Evolutionary conservation across 306 rosid genomes (phyloP).

Genomic region (Lotus japonicus): DNA sequence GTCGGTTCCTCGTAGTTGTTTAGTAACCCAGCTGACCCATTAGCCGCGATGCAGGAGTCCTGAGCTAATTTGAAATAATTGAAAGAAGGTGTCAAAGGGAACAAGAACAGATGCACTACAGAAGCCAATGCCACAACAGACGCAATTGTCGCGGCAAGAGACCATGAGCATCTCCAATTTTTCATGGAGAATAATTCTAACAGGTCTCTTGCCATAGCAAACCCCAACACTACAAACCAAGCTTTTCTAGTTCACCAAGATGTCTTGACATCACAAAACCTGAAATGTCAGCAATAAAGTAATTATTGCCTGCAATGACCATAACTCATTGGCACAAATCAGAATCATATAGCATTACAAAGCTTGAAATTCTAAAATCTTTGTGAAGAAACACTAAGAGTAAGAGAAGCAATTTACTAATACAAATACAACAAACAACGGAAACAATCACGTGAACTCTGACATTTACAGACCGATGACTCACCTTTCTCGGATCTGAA

Average conservation of each 20-base stretch:
- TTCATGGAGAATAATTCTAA: slow-evolving; percentile 54
- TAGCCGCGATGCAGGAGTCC: slow-evolving; percentile 41
- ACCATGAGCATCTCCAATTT: slow-evolving; percentile 70
- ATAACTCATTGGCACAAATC: neutral
- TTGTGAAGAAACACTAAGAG: neutral
- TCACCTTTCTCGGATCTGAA: slow-evolving; percentile 35
- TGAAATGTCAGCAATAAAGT: slow-evolving; percentile 17
- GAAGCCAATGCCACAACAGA: slow-evolving; percentile 60
- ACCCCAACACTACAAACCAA: slow-evolving; percentile 9
- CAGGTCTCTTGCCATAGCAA: slow-evolving; percentile 26
- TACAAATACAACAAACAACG: neutral
- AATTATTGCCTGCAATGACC: neutral
- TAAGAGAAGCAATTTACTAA: neutral
- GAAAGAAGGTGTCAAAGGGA: slow-evolving; percentile 70
- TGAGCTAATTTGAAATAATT: slow-evolving; percentile 53
- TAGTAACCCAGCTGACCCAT: slow-evolving; percentile 32
- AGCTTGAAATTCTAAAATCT: neutral
- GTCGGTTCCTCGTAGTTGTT: slow-evolving; percentile 26
- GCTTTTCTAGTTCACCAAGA: slow-evolving; percentile 26
- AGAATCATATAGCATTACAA: slow-evolving; percentile 4
- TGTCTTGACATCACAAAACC: slow-evolving; percentile 30
- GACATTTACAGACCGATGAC: neutral
- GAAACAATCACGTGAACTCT: neutral
- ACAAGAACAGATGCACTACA: slow-evolving; percentile 66
- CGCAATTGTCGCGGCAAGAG: slow-evolving; percentile 52